Conservation (phyloP, 176 grass and related monocot genomes). For the Carex kokanica region DNA sequence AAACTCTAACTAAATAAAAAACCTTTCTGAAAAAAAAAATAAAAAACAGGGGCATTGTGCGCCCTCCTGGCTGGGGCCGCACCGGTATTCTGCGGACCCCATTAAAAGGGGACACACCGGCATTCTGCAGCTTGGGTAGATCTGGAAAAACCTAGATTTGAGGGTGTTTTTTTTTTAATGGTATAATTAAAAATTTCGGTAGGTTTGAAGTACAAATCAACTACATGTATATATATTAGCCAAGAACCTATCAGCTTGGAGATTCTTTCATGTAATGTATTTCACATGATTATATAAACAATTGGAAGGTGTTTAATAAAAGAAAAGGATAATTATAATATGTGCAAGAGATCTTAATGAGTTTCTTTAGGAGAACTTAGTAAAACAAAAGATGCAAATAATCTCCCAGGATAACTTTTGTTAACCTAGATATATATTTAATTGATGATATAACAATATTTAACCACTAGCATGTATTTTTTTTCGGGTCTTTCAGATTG, state of each 20-base stretch:
- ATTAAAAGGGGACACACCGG: no score
- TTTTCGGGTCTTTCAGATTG: no score
- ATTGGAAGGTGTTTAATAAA: neutral
- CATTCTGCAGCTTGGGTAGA: no score
- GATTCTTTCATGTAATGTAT: neutral
- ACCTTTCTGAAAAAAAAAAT: no score
- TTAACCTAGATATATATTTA: neutral
- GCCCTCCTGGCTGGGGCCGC: no score
- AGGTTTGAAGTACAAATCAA: neutral
- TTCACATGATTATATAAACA: neutral
- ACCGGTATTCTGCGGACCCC: no score
- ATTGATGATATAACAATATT: neutral
- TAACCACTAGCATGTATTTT: neutral
- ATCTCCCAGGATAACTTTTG: neutral
- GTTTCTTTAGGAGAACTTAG: neutral
- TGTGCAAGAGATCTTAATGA: neutral
- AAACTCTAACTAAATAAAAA: no score
- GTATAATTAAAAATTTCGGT: no score
- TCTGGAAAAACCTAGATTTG: no score
- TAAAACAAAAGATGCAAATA: neutral
- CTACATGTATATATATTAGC: neutral
- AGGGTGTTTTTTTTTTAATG: no score
- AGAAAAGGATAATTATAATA: neutral
- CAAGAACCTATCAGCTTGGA: conserved; percentile 3
- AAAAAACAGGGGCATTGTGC: no score